These are phyloP conservation scores for Xerocomus potaroensis DNA, from an alignment of 768 basidiomycete genomes.

Conservation along the genomic window DNA sequence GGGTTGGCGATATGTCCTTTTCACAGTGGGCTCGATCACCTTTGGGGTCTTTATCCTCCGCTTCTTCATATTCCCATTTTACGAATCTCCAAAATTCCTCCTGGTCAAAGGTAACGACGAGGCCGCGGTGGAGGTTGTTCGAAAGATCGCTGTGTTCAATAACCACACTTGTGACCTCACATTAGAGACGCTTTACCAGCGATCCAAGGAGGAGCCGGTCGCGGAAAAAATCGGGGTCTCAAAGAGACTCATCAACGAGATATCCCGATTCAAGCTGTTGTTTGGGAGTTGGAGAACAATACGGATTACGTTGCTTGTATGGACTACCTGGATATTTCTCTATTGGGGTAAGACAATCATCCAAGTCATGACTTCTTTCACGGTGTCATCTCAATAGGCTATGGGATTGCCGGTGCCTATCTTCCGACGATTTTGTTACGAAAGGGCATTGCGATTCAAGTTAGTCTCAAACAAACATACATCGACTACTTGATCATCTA, in stretches of 20 bases:
- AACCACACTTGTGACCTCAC: conserved; percentile 7
- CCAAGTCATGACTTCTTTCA: not conserved
- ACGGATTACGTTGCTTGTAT: conserved; percentile 9
- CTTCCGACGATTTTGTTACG: conserved; percentile 11
- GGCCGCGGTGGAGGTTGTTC: conserved; percentile 14
- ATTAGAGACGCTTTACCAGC: conserved; percentile 10
- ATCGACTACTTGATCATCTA: conserved; percentile 10
- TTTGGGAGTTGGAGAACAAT: conserved; percentile 13
- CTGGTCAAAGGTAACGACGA: conserved; percentile 10
- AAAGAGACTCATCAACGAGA: not conserved
- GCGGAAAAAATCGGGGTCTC: not conserved
- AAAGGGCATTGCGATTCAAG: conserved; percentile 9
- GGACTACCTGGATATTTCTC: conserved; percentile 14
- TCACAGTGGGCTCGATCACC: conserved; percentile 8
- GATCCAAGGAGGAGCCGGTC: not conserved
- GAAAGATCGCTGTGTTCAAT: conserved; percentile 14
- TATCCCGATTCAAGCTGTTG: conserved; percentile 10
- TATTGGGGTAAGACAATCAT: conserved; percentile 6
- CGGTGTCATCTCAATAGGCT: not conserved
- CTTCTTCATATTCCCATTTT: conserved; percentile 14
- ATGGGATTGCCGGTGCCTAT: not conserved
- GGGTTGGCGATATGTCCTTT: conserved; percentile 19
- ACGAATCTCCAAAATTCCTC: conserved; percentile 15
- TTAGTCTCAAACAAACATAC: conserved; percentile 6
- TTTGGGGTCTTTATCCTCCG: conserved; percentile 11